Evolutionary conservation across 2,329 filamentous ascomycete species (phyloP), one percentile per base, ranked within the genome.

Genomic region (Penicillium sp.): DNA sequence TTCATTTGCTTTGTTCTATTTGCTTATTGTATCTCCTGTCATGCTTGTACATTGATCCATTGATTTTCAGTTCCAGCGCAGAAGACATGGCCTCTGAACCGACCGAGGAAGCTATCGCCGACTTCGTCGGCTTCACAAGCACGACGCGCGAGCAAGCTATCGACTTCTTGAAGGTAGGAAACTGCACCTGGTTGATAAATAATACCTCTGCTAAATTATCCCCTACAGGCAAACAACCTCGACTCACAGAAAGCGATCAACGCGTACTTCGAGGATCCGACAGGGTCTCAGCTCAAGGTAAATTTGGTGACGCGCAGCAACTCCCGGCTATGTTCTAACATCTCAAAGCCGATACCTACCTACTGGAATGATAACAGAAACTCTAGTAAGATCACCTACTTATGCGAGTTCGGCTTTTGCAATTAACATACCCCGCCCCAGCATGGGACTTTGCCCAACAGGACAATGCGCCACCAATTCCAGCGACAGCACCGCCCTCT

Each of bases 261-360:
- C 65, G 76, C 77, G 20, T 79, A 75, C 60, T 78, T 77, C 34
- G 77, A 80, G 66, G 75, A 78, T 61, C 75, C 76, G 16, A 69
- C 68, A 16, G 68, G 70, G 26, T 63, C 69, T 20, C 66, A 69
- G 42, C 58, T 62, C 50, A 59, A 74, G 68, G 74, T 75, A 60
- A 59, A 53, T 29, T 38, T 46, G 24, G 50, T 37, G 22, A 20
- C 20, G 20, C 29, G 39, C 20, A 45, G 5, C 20, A 43, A 51
- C 39, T 55, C 16, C 11, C 24, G 22, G 42, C 18, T 50, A 10
- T 32, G 44, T 26, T 37, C 54, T 63, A 49, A 64, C 55, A 34
- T 40, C 31, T 10, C 18, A 38, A 32, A 49, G 50, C 57, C 72
- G 64, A 44, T 57, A 20, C 44, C 60, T 16, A 53, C 46, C 37